Evolutionary conservation across 371 early-diverging fungal genomes (phyloP), one percentile per base, ranked within the genome.

Genomic region (Dinochytrium kinnereticum): DNA sequence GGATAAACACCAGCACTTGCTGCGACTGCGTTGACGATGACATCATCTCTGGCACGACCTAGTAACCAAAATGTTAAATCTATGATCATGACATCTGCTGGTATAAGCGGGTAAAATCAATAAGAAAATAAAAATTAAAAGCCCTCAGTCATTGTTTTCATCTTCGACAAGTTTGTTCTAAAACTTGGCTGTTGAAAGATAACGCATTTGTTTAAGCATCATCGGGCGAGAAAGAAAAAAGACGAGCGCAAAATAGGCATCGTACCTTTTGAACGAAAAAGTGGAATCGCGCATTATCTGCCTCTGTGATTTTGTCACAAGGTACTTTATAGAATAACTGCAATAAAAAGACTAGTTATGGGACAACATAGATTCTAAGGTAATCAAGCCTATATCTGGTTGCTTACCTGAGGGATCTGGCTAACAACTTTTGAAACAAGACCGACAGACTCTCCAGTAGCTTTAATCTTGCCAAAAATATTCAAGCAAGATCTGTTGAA

Each of bases 1-100:
- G 94, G 7, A 96, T 90, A 81, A 94, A 94, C 51, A 99, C 88
- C 77, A 96, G 82, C 59, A 92, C 90, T 80, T 94, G 92, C 24
- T 88, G 84, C 81, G 91, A 90, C 70, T 75, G 68, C 68, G 87
- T 28, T 69, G 76, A 55, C 50, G 61, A 39, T 61, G 64, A 61
- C 10, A 69, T 19, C 26, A 87, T 66, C 10, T 65, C 75, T 19
- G 89, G 87, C 0, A 89, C 75, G 15, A 85, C 72, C 72, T 78
- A 69, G 21, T n/a, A 69, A 33, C 65, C 15, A 51, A 53, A 24
- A 30, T 39, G 61, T 30, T 24, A 33, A 38, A 40, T n/a, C n/a
- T 34, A 31, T 24, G 10, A 49, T 69, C 33, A 39, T 17, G n/a
- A 13, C 65, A 65, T 37, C 30, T 34, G 50, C 50, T 17, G n/a